Evolutionary conservation across 257 asterid genomes (phyloP), one percentile per base, ranked within the genome.

Genomic region (Plantago ovata): DNA sequence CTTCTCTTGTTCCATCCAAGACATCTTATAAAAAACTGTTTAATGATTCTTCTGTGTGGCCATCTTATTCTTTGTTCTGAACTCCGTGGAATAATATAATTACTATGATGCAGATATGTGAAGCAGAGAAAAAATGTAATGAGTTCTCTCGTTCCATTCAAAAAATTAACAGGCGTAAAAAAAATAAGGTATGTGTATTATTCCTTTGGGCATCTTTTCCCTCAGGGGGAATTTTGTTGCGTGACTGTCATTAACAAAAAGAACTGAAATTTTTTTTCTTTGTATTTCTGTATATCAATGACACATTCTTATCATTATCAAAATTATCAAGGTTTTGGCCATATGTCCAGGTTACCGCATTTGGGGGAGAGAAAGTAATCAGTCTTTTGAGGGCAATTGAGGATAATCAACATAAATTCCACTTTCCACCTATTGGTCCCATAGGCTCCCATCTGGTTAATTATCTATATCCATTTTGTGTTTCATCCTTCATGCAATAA

Each of bases 371-470:
- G 51, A 75, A 65, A 61, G 96, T 85, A 69, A 79, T 58, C 65
- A 53, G 22, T 72, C 95, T 88, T 39, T 69, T 84, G 77, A 75
- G 77, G 73, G 88, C 70, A 50, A 84, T 92, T 62, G 96, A 92
- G 80, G 80, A 86, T 39, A 75, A 82, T 63, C 88, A 72, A 23
- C 72, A 60, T 47, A 77, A 59, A 74, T 88, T 92, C 77, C 75
- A 67, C 42, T 72, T 66, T 73, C 91, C 90, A 10, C 98, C 98
- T 33, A 83, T 92, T 65, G 98, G 98, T 74, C 98, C 98, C 43
- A 72, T 92, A 57, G 98, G 98, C 19, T 83, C 87, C 51, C 98
- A 88, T 72, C 75, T 92, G 96, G 98, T 91, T 84, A 75, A 60
- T 43, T 72, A 65, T 53, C 41, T 18, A 18, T 23, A 11, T 47